phyloP scores from a whole-genome alignment of 495 filamentous ascomycete species.

The Penicillium malachiteum region DNA sequence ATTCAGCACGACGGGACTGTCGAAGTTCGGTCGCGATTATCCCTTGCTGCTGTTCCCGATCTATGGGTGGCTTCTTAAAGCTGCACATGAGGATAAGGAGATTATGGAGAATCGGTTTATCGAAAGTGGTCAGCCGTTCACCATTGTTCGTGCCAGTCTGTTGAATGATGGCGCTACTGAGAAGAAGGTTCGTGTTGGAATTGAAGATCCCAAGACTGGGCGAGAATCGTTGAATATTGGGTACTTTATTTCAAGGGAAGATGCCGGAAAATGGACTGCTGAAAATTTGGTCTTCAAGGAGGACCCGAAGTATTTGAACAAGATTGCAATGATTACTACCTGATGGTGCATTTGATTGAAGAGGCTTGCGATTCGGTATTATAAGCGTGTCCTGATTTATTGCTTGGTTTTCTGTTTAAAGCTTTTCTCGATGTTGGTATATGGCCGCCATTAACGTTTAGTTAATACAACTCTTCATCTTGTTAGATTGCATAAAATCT shows the following conservation, averaged over 20 bases:
- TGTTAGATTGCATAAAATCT: background rate
- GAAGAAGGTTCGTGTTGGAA: constrained; percentile 35
- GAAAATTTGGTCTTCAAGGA: constrained; percentile 14
- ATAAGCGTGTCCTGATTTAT: background rate
- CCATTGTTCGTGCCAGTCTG: constrained; percentile 49
- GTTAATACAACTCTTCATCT: too few relatives aligned
- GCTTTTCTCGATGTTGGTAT: too few relatives aligned
- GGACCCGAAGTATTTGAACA: constrained; percentile 14
- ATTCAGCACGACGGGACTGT: constrained; percentile 56
- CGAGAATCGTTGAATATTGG: constrained; percentile 41
- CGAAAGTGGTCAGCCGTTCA: constrained; percentile 28
- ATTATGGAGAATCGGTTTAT: constrained; percentile 53
- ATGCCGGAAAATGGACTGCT: constrained; percentile 17
- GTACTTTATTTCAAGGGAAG: constrained; percentile 36
- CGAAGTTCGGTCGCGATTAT: constrained; percentile 46
- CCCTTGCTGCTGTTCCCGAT: constrained; percentile 52
- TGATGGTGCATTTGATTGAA: background rate
- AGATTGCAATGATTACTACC: constrained; percentile 18
- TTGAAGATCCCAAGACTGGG: constrained; percentile 40
- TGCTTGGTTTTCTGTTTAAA: background rate
- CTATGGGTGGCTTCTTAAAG: constrained; percentile 34
- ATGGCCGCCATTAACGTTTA: too few relatives aligned
- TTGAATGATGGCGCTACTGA: constrained; percentile 34
- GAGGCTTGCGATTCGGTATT: too few relatives aligned
- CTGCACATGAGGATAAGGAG: constrained; percentile 59